Evolutionary conservation across 805 yeast genomes (phyloP).

Genomic region (Starmerella powellii): DNA sequence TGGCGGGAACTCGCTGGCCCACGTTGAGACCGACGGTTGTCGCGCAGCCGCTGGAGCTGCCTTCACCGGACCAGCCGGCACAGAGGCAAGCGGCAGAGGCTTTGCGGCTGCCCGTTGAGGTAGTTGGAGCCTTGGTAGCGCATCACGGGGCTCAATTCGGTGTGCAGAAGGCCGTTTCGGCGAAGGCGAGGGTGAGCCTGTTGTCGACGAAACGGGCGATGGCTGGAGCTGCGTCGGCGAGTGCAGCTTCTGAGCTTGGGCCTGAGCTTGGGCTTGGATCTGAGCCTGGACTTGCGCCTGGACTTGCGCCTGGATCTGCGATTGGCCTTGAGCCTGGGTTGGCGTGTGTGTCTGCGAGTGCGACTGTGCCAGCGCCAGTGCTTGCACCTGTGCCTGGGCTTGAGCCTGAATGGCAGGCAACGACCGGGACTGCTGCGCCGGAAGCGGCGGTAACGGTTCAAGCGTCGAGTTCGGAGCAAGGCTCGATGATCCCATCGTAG

Average conservation of each 20-base stretch:
- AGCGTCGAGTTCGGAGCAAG: too few relatives aligned
- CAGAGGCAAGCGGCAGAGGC: conserved; percentile 10
- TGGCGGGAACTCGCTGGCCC: conserved; percentile 23
- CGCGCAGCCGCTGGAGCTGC: not conserved
- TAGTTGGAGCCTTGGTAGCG: conserved; percentile 16
- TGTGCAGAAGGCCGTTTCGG: conserved; percentile 5
- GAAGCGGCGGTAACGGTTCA: too few relatives aligned
- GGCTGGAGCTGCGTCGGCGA: not conserved
- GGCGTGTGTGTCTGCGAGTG: too few relatives aligned
- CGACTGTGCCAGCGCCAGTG: too few relatives aligned
- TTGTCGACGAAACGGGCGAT: not conserved
- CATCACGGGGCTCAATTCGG: conserved; percentile 1
- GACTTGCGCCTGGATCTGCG: not conserved
- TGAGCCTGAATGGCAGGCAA: too few relatives aligned
- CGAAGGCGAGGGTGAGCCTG: conserved; percentile 17
- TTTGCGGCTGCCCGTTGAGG: conserved; percentile 9
- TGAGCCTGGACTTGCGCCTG: not conserved
- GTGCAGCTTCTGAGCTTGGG: conserved; percentile 1
- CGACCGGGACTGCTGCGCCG: too few relatives aligned
- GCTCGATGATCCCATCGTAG: conserved; percentile 6
- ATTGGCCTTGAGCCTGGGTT: too few relatives aligned
- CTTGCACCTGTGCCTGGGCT: too few relatives aligned
- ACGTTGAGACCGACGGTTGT: not conserved
- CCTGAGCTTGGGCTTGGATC: conserved; percentile 5
- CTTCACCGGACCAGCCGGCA: conserved; percentile 10